Evolutionary conservation across 2,329 filamentous ascomycete genomes (phyloP).

Genomic region (Alternaria hordeiaustralica): DNA sequence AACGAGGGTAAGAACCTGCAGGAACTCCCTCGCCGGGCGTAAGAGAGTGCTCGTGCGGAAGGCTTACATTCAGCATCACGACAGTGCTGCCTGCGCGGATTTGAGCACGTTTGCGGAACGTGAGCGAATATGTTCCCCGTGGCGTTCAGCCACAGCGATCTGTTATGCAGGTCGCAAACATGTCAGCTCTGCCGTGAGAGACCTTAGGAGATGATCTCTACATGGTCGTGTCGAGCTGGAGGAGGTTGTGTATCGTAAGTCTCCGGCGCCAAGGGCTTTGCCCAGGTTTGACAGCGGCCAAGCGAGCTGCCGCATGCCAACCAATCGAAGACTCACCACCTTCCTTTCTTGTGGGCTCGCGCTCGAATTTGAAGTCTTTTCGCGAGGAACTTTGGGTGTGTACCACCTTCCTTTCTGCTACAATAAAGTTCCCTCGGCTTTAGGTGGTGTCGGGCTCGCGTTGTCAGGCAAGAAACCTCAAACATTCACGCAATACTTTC

Average conservation of each 20-base stretch:
- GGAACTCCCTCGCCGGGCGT: neutral
- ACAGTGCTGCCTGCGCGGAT: neutral
- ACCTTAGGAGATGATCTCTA: neutral
- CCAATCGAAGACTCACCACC: no score
- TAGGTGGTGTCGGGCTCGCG: neutral
- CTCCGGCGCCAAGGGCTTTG: neutral
- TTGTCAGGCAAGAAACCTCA: neutral
- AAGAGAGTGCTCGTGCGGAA: neutral
- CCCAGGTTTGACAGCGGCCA: no score
- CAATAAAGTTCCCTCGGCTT: neutral
- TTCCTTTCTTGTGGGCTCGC: no score
- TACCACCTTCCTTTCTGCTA: neutral
- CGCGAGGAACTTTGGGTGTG: no score
- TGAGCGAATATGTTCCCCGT: neutral
- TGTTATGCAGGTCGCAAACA: neutral
- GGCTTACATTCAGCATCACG: neutral
- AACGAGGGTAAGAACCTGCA: neutral
- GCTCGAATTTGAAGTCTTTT: no score
- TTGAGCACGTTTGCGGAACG: neutral
- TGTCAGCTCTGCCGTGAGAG: neutral
- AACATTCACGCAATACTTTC: neutral
- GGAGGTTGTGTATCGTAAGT: neutral
- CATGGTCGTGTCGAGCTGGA: neutral
- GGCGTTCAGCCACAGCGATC: neutral
- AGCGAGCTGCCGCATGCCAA: no score